Evolutionary conservation across 2,329 filamentous ascomycete genomes (phyloP).

Genomic region (Exophiala sp.): DNA sequence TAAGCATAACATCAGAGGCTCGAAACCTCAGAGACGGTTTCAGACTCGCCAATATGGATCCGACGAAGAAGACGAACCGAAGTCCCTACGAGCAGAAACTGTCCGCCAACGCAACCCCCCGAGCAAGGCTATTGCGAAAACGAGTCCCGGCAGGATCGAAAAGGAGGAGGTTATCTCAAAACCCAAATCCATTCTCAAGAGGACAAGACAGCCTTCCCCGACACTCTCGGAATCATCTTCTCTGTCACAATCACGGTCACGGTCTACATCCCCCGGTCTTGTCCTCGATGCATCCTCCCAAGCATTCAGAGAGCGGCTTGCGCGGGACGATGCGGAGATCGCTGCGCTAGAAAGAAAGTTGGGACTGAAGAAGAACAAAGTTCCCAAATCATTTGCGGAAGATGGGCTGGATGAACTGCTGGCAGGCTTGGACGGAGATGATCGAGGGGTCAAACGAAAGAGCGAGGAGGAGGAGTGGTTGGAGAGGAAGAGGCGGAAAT

Average conservation of each 20-base stretch:
- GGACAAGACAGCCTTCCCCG: constrained; percentile 17
- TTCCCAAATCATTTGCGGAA: constrained; percentile 69
- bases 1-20: constrained; percentile 37
- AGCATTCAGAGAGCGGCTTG: constrained; percentile 57
- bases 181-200: constrained; percentile 37
- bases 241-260: constrained; percentile 18
- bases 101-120: not conserved
- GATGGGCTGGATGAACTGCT: constrained; percentile 78
- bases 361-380: constrained; percentile 68
- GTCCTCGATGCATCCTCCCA: constrained; percentile 32
- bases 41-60: constrained; percentile 28
- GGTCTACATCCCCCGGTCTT: constrained; percentile 26
- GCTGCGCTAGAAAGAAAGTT: constrained; percentile 79
- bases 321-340: constrained; percentile 82
- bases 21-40: constrained; percentile 23
- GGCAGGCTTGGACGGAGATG: constrained; percentile 55
- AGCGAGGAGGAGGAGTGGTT: constrained; percentile 61
- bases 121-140: constrained; percentile 5
- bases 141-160: constrained; percentile 18
- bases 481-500: constrained; percentile 32
- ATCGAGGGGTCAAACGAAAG: constrained; percentile 49
- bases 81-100: constrained; percentile 8
- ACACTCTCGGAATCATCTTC: constrained; percentile 11
- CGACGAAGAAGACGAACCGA: constrained; percentile 31
- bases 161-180: constrained; percentile 28